Base-by-base conservation (phyloP, 2,329 filamentous ascomycete genomes). In the Ceratocystis lukuohia region DNA sequence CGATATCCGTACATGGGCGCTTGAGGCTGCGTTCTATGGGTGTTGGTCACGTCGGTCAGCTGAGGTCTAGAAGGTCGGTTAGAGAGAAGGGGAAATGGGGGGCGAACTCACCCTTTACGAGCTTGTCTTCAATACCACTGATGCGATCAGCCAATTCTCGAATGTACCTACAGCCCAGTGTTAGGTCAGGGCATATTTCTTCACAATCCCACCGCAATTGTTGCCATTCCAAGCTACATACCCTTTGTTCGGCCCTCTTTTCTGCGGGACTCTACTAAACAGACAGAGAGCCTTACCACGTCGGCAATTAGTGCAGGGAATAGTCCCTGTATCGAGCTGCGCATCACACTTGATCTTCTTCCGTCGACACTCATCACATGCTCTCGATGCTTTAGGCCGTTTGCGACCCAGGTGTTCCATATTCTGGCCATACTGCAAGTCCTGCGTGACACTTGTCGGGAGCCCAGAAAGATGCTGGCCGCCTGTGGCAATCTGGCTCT, bases 271-370 rank as follows among this genome's bases (percentile, higher is more conserved):
- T 63, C 91, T 84, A 74, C 89, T 95, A 73, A 96, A 96, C 22
- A 91, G 82, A 75, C 91, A 96, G 25, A 80, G 79, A n/a, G 86
- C 83, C n/a, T 83, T 83, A 6, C 89, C 86, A 65, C 90, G 84
- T 65, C 86, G 85, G 74, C 91, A 96, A 72, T 90, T 93, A 2
- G 88, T 88, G 72, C 91, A 96, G 5, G 88, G 86, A 67, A 86
- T 83, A 20, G 88, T 84, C 17, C 85, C 86, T 5, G 82, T 82
- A 73, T 95, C 89, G 7, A 87, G 86, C 68, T 84, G 83, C 3
- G 90, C 88, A 76, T 96, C 91, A 72, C 91, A 96, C 72, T 91
- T 89, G 68, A 95, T 90, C 78, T 93, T 95, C 76, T 95, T 95
- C 66, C 91, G 83, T 56, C 91, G 82, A 73, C 91, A 96, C 73